phyloP scores from a whole-genome alignment of 1,139 yeast species.

The Diutina ranongensis region DNA sequence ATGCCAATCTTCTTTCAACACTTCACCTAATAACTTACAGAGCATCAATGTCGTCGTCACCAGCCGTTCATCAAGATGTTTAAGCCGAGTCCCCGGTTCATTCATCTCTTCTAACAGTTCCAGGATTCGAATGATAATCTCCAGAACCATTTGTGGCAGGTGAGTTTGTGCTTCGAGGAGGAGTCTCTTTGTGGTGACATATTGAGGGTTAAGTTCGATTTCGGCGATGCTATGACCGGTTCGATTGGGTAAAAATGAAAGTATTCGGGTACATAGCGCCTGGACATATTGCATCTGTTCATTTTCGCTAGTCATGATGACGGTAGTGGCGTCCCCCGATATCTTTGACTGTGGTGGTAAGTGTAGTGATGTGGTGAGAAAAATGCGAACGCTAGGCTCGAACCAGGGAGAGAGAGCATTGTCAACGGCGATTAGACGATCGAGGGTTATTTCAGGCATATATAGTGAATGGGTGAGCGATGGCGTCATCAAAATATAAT shows the following conservation, averaged over 20 bases:
- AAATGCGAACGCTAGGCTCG: background rate
- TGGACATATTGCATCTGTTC: slow-evolving; percentile 3
- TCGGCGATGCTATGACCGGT: slow-evolving; percentile 1
- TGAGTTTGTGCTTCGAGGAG: background rate
- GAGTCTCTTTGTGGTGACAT: background rate
- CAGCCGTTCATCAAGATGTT: slow-evolving; percentile 1
- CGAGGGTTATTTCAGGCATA: too few relatives aligned
- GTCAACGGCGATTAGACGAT: too few relatives aligned
- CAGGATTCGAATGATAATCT: background rate
- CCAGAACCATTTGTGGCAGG: background rate
- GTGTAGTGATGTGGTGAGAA: background rate
- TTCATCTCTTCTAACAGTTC: background rate
- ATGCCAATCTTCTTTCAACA: background rate
- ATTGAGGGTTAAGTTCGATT: slow-evolving; percentile 2
- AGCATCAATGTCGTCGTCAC: slow-evolving; percentile 1
- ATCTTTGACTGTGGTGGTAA: background rate
- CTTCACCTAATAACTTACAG: background rate
- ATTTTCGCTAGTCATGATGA: background rate
- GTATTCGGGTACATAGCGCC: slow-evolving; percentile 4
- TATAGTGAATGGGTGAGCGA: too few relatives aligned
- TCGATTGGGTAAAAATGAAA: slow-evolving; percentile 4
- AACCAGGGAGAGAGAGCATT: too few relatives aligned
- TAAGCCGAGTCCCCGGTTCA: background rate
- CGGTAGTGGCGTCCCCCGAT: too few relatives aligned
- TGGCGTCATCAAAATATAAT: too few relatives aligned